A percentile compares a stretch with the other conserved stretches of the same genome.
phyloP scores from a whole-genome alignment of 768 basidiomycete species.

The Termitomyces sp. region DNA sequence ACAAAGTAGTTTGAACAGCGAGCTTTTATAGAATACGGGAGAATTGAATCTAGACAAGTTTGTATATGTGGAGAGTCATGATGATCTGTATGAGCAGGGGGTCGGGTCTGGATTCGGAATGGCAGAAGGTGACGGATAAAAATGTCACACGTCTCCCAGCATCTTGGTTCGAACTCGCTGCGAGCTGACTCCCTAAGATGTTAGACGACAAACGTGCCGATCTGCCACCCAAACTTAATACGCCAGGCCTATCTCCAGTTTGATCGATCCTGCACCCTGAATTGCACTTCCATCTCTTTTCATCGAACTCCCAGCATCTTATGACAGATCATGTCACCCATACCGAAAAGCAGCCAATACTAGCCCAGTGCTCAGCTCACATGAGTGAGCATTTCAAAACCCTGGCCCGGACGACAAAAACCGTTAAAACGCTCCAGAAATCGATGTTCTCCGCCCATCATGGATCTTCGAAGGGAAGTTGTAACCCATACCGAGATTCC shows the following conservation, averaged over 20 bases:
- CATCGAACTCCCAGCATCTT: neutral
- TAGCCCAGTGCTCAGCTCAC: neutral
- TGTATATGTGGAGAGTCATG: slow-evolving; percentile 13
- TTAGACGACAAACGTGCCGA: neutral
- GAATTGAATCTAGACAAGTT: slow-evolving; percentile 8
- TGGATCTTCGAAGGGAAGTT: neutral
- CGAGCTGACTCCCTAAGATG: neutral
- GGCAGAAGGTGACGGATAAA: slow-evolving; percentile 11
- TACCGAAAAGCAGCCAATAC: slow-evolving; percentile 11
- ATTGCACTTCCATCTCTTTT: neutral
- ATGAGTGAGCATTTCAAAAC: neutral
- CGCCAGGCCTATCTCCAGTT: neutral
- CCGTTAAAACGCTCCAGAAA: neutral
- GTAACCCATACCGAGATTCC: neutral
- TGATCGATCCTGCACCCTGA: neutral
- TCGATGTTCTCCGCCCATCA: neutral
- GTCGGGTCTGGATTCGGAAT: neutral
- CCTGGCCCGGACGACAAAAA: neutral
- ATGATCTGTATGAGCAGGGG: slow-evolving; percentile 6
- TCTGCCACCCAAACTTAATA: slow-evolving; percentile 14
- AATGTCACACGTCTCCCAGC: slow-evolving; percentile 16
- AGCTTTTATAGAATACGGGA: slow-evolving; percentile 13
- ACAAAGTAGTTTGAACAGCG: neutral
- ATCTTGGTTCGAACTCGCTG: slow-evolving; percentile 8
- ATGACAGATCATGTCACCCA: slow-evolving; percentile 17